Base-by-base conservation (phyloP, 1,284 basidiomycete genomes). In the Trichosporon ovoides region DNA sequence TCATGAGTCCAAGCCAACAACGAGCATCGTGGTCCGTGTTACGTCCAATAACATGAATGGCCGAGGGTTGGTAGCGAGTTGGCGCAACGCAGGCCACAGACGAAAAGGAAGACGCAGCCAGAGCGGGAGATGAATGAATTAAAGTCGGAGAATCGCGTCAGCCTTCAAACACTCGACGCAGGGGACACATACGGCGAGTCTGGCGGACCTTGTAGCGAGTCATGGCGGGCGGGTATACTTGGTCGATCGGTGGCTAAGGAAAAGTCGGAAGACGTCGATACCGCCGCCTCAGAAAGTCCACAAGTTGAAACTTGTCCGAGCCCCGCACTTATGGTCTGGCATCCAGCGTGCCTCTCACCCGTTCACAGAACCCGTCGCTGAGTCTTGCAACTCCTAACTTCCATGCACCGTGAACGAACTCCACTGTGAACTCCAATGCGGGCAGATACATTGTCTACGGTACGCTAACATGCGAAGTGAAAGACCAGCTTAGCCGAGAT, bases 371-470 rank as follows among this genome's bases (percentile, higher is more conserved):
- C 28, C 28, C n/a, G n/a, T n/a, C n/a, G n/a, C n/a, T n/a, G n/a
- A n/a, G n/a, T n/a, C n/a, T n/a, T n/a, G 5, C n/a, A 19, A 18
- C 18, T 19, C 20, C 10, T 12, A 40, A 22, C n/a, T 22, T 22
- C 19, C 38, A 22, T 35, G 34, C 34, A 14, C 34, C 14, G n/a
- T n/a, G n/a, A n/a, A n/a, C n/a, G n/a, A 31, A 9, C 7, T 19
- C 14, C 22, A 14, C n/a, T 16, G 22, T 31, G 43, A 31, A 28
- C 43, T 48, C 43, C 43, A 28, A 48, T 48, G 43, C 43, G 43
- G 43, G 28, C 43, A 48, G 43, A 48, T 48, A 48, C 43, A 48
- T 48, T 24, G 24, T 48, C 43, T 48, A 48, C 43, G 37, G 43
- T 48, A 48, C 28, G 43, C 43, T 48, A 48, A 24, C 24, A 48